Percentiles rank a stretch among this genome's conserved stretches.
phyloP scores from a whole-genome alignment of 148 eudicot genomes.

The Fagopyrum esculentum region DNA sequence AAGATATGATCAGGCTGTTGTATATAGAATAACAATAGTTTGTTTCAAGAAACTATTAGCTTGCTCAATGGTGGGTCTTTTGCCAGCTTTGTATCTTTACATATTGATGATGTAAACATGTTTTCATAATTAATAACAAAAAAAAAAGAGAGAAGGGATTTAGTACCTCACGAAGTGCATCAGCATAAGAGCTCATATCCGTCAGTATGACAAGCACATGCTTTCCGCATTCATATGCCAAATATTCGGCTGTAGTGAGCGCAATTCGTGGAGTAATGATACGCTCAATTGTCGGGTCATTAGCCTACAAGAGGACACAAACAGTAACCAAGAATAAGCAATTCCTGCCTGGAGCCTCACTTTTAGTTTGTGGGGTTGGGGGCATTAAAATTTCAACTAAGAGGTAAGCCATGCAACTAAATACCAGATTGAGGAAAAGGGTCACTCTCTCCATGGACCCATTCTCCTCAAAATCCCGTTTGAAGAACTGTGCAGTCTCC shows the following conservation, averaged over 20 bases:
- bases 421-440: conserved; percentile 54
- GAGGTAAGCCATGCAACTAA: not conserved
- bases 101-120: not conserved
- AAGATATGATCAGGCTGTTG: not conserved
- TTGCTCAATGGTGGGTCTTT: not conserved
- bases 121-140: not conserved
- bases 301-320: conserved; percentile 40
- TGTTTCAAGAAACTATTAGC: not conserved
- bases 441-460: conserved; percentile 85
- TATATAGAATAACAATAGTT: not conserved
- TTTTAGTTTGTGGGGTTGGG: not conserved
- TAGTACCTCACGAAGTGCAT: conserved; percentile 82
- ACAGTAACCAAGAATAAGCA: not conserved
- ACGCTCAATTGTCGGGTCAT: conserved; percentile 92
- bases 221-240: conserved; percentile 99
- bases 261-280: conserved; percentile 99
- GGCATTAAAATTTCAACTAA: not conserved
- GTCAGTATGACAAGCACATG: conserved; percentile 98
- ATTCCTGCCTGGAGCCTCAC: not conserved
- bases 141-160: not conserved
- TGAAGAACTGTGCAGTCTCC: conserved; percentile 84
- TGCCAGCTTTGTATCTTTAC: not conserved
- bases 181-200: conserved; percentile 95
- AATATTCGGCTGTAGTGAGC: conserved; percentile 93
- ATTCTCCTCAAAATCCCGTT: conserved; percentile 80